A percentile compares a stretch with the other conserved stretches of the same genome.
Evolutionary conservation across 192 early-diverging fungal genomes (phyloP).

Genomic region (Dissophora globulifera): DNA sequence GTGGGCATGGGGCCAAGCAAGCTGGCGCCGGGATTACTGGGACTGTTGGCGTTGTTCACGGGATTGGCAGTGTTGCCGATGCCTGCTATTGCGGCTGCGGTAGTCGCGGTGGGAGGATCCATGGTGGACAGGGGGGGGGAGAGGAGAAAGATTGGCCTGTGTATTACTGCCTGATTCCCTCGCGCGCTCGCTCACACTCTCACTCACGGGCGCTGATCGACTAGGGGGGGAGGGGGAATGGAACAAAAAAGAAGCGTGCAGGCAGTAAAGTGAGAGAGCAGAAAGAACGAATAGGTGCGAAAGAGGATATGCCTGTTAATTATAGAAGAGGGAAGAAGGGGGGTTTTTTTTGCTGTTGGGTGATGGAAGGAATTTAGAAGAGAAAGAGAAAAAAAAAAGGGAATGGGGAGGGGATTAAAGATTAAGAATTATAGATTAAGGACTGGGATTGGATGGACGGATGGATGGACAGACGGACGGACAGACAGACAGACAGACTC

Average conservation of each 20-base stretch:
- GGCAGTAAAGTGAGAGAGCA: neutral
- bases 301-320: no score
- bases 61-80: neutral
- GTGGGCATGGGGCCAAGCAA: constrained; percentile 27
- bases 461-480: neutral
- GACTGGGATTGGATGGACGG: neutral
- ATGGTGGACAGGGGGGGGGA: neutral
- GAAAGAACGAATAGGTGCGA: neutral
- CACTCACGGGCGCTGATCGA: no score
- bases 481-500: no score
- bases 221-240: neutral
- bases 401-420: no score
- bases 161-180: neutral
- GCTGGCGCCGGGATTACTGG: neutral
- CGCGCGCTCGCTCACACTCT: no score
- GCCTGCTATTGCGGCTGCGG: neutral
- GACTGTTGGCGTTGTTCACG: neutral
- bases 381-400: neutral
- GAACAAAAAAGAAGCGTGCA: neutral
- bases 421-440: neutral
- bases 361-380: no score
- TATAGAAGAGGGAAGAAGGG: no score
- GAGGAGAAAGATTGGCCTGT: neutral
- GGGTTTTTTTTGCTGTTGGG: no score
- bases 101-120: constrained; percentile 14